phyloP scores from a whole-genome alignment of 345 rosid genomes.

The Camelina sativa region DNA sequence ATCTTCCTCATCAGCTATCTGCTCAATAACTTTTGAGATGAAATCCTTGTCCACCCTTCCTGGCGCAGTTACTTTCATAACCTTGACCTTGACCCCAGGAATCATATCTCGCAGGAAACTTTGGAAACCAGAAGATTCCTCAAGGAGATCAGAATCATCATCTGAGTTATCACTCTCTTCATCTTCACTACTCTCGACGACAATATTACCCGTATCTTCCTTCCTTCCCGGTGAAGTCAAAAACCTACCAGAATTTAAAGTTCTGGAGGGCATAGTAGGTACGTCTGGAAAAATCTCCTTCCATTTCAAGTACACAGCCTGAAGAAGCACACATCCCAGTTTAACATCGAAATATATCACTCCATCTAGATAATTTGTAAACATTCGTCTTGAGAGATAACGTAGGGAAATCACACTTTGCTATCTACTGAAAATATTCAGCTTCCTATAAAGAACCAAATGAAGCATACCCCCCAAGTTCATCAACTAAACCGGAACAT shows the following conservation, averaged over 20 bases:
- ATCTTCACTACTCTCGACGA: slow-evolving; percentile 61
- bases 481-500: slow-evolving; percentile 1
- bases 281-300: slow-evolving; percentile 56
- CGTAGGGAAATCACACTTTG: slow-evolving; percentile 1
- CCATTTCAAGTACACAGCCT: slow-evolving; percentile 86
- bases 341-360: not conserved
- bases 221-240: slow-evolving; percentile 53
- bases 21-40: slow-evolving; percentile 83
- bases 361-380: not conserved
- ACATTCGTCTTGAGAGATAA: not conserved
- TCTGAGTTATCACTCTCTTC: slow-evolving; percentile 64
- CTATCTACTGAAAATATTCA: slow-evolving; percentile 22
- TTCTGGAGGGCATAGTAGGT: slow-evolving; percentile 50
- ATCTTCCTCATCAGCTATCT: slow-evolving; percentile 81
- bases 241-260: slow-evolving; percentile 50
- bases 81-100: slow-evolving; percentile 88
- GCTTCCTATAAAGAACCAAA: slow-evolving; percentile 13
- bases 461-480: slow-evolving; percentile 1
- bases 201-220: slow-evolving; percentile 60
- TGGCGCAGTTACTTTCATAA: slow-evolving; percentile 76
- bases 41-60: slow-evolving; percentile 83
- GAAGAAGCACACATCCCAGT: slow-evolving; percentile 39
- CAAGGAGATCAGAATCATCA: slow-evolving; percentile 73
- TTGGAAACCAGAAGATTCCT: slow-evolving; percentile 73
- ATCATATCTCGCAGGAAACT: slow-evolving; percentile 81